phyloP scores from a whole-genome alignment of 2,329 filamentous ascomycete genomes.

The Calonectria pteridis region DNA sequence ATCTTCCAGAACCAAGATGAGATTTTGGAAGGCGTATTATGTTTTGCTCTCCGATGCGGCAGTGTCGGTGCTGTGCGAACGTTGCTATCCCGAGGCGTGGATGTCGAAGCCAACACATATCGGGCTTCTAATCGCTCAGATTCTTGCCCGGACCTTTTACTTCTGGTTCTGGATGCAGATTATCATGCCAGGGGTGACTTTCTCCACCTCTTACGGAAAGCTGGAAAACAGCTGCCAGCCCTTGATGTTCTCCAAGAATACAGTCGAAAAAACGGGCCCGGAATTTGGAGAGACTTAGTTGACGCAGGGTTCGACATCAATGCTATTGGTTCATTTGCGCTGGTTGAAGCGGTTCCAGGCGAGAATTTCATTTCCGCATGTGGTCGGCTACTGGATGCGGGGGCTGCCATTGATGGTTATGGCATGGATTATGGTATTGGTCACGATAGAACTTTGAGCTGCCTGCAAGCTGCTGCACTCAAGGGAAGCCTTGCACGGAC shows the following conservation, averaged over 20 bases:
- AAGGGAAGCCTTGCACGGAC: not conserved
- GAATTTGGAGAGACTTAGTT: too few relatives aligned
- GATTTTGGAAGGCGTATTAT: not conserved
- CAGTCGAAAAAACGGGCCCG: too few relatives aligned
- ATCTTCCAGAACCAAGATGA: not conserved
- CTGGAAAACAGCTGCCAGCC: not conserved
- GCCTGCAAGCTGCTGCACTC: not conserved
- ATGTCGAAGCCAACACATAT: not conserved
- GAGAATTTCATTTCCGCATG: not conserved
- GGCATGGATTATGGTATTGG: too few relatives aligned
- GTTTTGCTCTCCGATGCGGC: not conserved
- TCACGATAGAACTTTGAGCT: not conserved
- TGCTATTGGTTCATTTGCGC: not conserved
- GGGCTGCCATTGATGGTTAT: constrained; percentile 5
- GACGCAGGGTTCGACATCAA: not conserved
- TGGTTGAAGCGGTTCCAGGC: not conserved
- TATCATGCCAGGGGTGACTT: not conserved
- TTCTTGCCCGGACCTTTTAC: not conserved
- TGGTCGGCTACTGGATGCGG: not conserved
- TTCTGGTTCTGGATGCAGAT: not conserved
- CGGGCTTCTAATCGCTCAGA: not conserved
- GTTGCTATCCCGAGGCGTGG: not conserved
- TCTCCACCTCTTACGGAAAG: not conserved
- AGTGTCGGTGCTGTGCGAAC: not conserved
- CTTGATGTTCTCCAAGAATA: not conserved